Evolutionary conservation across 1,139 yeast species (phyloP).

Genomic region (Yamadazyma spencermartinsiae): DNA sequence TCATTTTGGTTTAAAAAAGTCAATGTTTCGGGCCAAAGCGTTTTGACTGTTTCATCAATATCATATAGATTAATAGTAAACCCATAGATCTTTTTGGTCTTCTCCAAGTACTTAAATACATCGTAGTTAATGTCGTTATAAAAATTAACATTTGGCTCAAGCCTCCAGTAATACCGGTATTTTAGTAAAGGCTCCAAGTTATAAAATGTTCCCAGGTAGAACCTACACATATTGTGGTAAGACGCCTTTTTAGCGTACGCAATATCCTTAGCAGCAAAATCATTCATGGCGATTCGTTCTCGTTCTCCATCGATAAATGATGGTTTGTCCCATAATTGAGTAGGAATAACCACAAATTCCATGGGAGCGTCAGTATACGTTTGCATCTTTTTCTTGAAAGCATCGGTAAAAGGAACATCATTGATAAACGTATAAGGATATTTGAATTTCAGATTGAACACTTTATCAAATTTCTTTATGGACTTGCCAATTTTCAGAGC

Average conservation of each 20-base stretch:
- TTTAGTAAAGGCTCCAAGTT: conserved; percentile 56
- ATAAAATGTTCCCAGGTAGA: conserved; percentile 61
- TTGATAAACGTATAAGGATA: conserved; percentile 84
- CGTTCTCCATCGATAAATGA: conserved; percentile 46
- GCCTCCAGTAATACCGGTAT: conserved; percentile 70
- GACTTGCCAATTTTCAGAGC: conserved; percentile 47
- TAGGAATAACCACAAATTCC: conserved; percentile 58
- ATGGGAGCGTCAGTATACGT: conserved; percentile 49
- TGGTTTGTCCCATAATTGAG: conserved; percentile 69
- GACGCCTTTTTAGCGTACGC: conserved; percentile 65
- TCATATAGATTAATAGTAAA: conserved; percentile 70
- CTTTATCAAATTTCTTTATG: conserved; percentile 57
- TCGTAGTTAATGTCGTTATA: conserved; percentile 72
- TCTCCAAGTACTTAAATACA: conserved; percentile 71
- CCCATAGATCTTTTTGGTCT: conserved; percentile 65
- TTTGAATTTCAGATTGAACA: conserved; percentile 66
- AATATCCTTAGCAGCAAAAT: conserved; percentile 46
- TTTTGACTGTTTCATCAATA: conserved; percentile 58
- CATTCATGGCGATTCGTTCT: conserved; percentile 39
- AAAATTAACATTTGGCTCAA: conserved; percentile 74
- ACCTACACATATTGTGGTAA: conserved; percentile 74
- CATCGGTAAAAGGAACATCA: conserved; percentile 62
- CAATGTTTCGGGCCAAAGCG: conserved; percentile 71
- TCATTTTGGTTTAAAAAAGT: conserved; percentile 57
- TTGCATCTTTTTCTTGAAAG: conserved; percentile 48